Base-by-base conservation (phyloP, 78 protist species). In the Tieghemostelium lacteum region DNA sequence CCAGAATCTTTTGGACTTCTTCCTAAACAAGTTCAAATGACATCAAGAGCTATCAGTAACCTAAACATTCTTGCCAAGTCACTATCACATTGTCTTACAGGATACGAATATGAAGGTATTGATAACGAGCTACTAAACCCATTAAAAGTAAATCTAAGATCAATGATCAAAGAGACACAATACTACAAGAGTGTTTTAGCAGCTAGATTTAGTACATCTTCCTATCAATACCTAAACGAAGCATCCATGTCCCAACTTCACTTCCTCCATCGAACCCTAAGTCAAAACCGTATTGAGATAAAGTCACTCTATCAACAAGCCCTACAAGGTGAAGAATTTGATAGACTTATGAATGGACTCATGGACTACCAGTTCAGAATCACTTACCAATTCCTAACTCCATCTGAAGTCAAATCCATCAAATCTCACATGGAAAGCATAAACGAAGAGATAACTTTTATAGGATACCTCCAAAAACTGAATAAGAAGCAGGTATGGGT, bases 171-270 rank as follows among this genome's bases (percentile, higher is more conserved):
- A 36, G 88, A 78, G 33, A 33, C 50, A 19, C 73, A 78, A 36
- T 78, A 78, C 37, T 78, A 61, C 28, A 78, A 78, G 39, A 26
- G 66, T 0, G 88, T 78, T 0, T 8, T 78, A 2, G 50, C 67
- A 8, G 73, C 88, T 17, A 65, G 88, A 40, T 78, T 78, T 33
- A 66, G 76, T 39, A 78, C 75, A 7, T 62, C 37, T 54, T 50
- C 67, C 28, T 78, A 78, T 55, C 88, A 78, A 55, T 78, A 50
- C 14, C 24, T 61, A 1, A 78, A 78, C 39, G 88, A 78, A 29
- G 88, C 88, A 24, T 61, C 88, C 45, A 78, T 78, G 88, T 36
- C 39, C 14, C 88, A 78, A 66, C 22, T 78, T 6, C 88, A 78
- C 29, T 49, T 78, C 14, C 49, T 78, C 8, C 88, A 78, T 66